Evolutionary conservation across 805 yeast species (phyloP), one percentile per base, ranked within the genome.

Genomic region (Zygoascus bituminiphila): DNA sequence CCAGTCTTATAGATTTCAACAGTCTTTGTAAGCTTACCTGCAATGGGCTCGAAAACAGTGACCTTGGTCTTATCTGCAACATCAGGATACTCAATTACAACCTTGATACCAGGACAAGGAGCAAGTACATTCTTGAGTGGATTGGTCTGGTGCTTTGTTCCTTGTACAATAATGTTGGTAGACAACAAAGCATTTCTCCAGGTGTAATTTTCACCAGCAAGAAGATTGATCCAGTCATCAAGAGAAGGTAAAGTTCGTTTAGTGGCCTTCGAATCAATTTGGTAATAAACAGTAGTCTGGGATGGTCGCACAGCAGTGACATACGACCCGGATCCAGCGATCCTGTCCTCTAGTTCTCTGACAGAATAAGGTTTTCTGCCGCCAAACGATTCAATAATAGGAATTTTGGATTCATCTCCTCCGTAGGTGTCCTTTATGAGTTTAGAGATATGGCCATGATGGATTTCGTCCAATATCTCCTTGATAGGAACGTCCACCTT

Each of bases 161-260:
- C 95, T 72, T 93, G 98, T 51, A 88, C 93, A 62, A 87, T 73
- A 65, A 86, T 81, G 48, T 79, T 75, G 56, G 91, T 75, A 21
- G 89, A 73, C 55, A 93, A 73, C 67, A 93, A 80, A 26, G 98
- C 97, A 59, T 83, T 84, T 70, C 95, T 80, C 99, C 99, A 93
- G 66, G 77, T 79, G 61, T 78, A 78, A 52, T 74, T 63, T 46
- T 75, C 63, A 54, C 98, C 98, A 49, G 96, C 96, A 57, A 93
- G 73, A 51, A 82, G 71, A 47, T 79, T 70, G 62, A 85, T 79
- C 98, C 98, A 93, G 47, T 71, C 70, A 15, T 72, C 72, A 21
- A 59, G 57, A 29, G 71, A 61, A 14, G 73, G 74, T 23, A 67
- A 46, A 12, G 66, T 64, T 22, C 63, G 49, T 21, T 66, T 59